A percentile compares a stretch with the other conserved stretches of the same genome.
phyloP scores from a whole-genome alignment of 2,329 filamentous ascomycete species.

The Escovopsis sp. region DNA sequence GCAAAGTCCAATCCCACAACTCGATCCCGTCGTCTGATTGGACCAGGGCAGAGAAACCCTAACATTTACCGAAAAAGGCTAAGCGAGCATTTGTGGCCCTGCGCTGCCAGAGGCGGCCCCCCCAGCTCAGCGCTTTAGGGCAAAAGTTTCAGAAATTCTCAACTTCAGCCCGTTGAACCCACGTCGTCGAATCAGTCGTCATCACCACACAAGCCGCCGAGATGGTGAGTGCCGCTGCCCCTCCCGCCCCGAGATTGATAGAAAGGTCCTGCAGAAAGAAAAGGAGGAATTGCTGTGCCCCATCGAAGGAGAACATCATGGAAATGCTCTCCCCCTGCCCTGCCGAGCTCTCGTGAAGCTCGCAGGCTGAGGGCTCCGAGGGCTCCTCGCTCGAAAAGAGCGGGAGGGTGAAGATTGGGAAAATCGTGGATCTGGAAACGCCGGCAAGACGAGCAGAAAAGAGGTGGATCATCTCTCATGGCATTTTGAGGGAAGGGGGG shows the following conservation, averaged over 20 bases:
- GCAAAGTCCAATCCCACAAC: too few species aligned
- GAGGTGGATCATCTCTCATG: too few species aligned
- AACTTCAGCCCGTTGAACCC: conserved; percentile 30
- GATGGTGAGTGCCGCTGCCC: conserved; percentile 35
- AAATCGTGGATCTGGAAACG: neutral
- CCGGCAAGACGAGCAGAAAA: neutral
- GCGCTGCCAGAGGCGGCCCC: too few species aligned
- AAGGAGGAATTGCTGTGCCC: neutral
- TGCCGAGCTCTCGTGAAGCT: neutral
- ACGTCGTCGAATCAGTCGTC: conserved; percentile 41
- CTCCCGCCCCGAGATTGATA: conserved; percentile 4
- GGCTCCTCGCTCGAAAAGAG: neutral
- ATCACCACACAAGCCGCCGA: conserved; percentile 37
- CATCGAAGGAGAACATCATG: too few species aligned
- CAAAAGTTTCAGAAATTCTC: conserved; percentile 33
- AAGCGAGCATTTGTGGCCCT: conserved; percentile 29
- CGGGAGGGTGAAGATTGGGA: neutral
- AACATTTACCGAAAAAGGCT: conserved; percentile 23
- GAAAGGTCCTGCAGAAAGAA: neutral
- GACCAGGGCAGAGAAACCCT: conserved; percentile 27
- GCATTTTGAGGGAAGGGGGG: neutral
- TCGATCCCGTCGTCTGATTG: conserved; percentile 1
- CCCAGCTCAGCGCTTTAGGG: conserved; percentile 18
- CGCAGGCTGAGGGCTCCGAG: too few species aligned
- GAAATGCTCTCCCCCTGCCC: too few species aligned